Percentiles rank a stretch among this genome's conserved stretches.
These are phyloP conservation scores for Quercus wislizeni DNA, from an alignment of 306 rosid species.

Conservation along the genomic window DNA sequence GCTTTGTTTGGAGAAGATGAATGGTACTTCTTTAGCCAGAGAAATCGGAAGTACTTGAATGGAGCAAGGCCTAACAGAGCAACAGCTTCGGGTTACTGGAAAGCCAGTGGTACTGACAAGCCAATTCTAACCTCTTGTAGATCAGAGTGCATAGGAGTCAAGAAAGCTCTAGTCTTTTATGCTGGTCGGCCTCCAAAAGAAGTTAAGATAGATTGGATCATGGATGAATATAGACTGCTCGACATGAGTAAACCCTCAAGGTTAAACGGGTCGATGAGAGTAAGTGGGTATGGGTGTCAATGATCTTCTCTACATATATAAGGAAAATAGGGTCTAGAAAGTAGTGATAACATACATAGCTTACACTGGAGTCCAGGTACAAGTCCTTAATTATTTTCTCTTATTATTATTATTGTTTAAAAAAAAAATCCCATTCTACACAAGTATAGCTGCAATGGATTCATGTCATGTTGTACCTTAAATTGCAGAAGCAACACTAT, in stretches of 20 bases:
- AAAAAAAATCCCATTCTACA: no score
- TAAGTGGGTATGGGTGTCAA: conserved; percentile 19
- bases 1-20: conserved; percentile 73
- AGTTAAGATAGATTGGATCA: conserved; percentile 61
- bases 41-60: conserved; percentile 63
- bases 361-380: no score
- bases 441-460: no score
- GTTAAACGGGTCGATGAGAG: conserved; percentile 67
- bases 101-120: conserved; percentile 68
- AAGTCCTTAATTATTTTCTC: no score
- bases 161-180: conserved; percentile 67
- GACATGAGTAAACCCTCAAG: conserved; percentile 34
- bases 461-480: no score
- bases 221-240: conserved; percentile 61
- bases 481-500: no score
- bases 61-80: conserved; percentile 74
- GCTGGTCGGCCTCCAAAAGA: conserved; percentile 58
- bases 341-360: no score
- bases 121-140: conserved; percentile 55
- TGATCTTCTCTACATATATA: neutral
- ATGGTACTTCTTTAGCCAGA: conserved; percentile 73
- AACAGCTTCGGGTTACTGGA: conserved; percentile 72
- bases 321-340: neutral
- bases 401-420: no score
- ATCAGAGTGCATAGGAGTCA: conserved; percentile 52